A percentile compares a stretch with the other conserved stretches of the same genome.
phyloP scores from a whole-genome alignment of 1,284 basidiomycete species.

The Cystobasidium slooffiae region DNA sequence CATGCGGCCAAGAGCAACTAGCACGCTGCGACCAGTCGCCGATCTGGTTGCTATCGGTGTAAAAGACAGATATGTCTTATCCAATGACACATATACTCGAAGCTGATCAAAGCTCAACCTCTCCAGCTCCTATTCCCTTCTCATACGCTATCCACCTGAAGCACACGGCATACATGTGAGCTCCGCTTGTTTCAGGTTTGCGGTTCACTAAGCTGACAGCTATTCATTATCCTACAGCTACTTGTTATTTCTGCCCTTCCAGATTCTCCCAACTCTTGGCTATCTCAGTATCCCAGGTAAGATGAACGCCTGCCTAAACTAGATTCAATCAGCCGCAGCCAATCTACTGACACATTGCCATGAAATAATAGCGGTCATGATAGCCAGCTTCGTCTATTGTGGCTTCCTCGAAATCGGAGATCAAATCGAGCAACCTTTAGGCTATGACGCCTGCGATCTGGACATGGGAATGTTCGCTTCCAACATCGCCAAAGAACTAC shows the following conservation, averaged over 20 bases:
- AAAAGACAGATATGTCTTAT: neutral
- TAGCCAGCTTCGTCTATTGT: constrained; percentile 49
- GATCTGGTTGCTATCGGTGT: too few relatives aligned
- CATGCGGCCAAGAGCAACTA: too few relatives aligned
- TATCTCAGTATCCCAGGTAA: constrained; percentile 64
- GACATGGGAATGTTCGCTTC: constrained; percentile 71
- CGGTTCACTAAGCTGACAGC: neutral
- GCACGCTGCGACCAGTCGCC: too few relatives aligned
- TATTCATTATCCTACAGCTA: constrained; percentile 11
- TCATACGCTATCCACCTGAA: constrained; percentile 71
- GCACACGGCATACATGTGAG: constrained; percentile 62
- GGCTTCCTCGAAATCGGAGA: constrained; percentile 72
- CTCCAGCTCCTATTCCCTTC: constrained; percentile 62
- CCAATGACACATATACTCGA: neutral
- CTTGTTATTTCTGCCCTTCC: constrained; percentile 68
- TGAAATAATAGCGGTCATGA: constrained; percentile 12
- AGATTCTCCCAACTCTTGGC: constrained; percentile 63
- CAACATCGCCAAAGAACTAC: constrained; percentile 67
- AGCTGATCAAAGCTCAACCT: constrained; percentile 29
- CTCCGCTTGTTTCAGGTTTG: neutral
- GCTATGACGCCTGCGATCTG: constrained; percentile 68
- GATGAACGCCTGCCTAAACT: constrained; percentile 22
- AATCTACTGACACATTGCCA: neutral
- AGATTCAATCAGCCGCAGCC: neutral
- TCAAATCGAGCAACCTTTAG: constrained; percentile 72